Evolutionary conservation across 1,284 basidiomycete species (phyloP).

Genomic region (Athelia sp.): DNA sequence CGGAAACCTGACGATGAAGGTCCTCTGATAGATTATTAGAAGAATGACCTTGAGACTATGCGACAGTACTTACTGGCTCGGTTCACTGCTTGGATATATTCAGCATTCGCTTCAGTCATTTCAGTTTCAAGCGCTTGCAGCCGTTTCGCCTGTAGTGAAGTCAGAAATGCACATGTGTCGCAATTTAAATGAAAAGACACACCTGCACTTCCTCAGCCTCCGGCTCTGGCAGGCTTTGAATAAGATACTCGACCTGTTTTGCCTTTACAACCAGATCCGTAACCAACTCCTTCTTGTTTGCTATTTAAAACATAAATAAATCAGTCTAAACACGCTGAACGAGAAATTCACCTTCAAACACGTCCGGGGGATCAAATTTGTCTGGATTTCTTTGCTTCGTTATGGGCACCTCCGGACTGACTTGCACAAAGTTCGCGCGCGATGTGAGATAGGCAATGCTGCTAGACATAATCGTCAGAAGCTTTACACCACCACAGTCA

Average conservation of each 20-base stretch:
- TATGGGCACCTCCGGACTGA: constrained; percentile 67
- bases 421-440: constrained; percentile 66
- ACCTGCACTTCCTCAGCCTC: constrained; percentile 72
- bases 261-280: constrained; percentile 76
- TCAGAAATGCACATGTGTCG: background rate
- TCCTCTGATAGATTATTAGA: constrained; percentile 36
- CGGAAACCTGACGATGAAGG: constrained; percentile 56
- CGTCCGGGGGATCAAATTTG: constrained; percentile 64
- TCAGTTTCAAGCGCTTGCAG: constrained; percentile 60
- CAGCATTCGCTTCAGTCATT: constrained; percentile 65
- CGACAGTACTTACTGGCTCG: constrained; percentile 58
- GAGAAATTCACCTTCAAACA: constrained; percentile 27
- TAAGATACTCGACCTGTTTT: constrained; percentile 79
- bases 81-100: constrained; percentile 65
- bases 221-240: constrained; percentile 69
- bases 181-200: constrained; percentile 10
- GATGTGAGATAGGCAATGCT: constrained; percentile 72
- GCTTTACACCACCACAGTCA: constrained; percentile 34
- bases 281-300: constrained; percentile 78
- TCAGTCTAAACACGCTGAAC: background rate
- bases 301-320: constrained; percentile 28
- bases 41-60: no score
- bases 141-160: constrained; percentile 47
- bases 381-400: constrained; percentile 69
- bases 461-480: constrained; percentile 79